These are phyloP conservation scores for Suhomyces guaymorum DNA, from an alignment of 1,139 yeast genomes.

Conservation along the genomic window DNA sequence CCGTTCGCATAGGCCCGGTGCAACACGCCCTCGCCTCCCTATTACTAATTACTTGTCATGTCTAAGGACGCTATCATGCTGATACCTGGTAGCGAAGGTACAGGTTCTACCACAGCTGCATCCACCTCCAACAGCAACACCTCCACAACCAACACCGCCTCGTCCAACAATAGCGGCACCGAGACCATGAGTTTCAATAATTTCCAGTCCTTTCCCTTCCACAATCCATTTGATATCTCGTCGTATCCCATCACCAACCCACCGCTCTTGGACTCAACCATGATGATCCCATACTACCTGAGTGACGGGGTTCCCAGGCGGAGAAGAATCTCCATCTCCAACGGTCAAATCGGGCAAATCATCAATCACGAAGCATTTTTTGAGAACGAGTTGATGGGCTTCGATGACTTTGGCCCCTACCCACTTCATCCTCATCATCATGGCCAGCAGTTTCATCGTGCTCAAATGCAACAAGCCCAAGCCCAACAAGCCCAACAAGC, in stretches of 20 bases:
- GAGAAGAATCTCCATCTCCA: slow-evolving; percentile 68
- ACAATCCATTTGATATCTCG: slow-evolving; percentile 44
- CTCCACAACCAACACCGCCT: slow-evolving; percentile 1
- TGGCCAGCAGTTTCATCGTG: neutral
- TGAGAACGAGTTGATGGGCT: slow-evolving; percentile 23
- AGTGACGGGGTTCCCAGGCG: slow-evolving; percentile 51
- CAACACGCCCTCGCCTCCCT: no score
- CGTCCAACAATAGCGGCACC: slow-evolving; percentile 2
- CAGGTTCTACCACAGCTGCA: neutral
- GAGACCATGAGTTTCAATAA: slow-evolving; percentile 7
- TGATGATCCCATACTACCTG: slow-evolving; percentile 41
- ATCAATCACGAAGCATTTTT: slow-evolving; percentile 48
- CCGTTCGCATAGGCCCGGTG: no score
- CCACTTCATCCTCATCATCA: neutral
- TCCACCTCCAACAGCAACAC: slow-evolving; percentile 2
- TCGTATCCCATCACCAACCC: slow-evolving; percentile 66
- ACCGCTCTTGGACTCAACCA: slow-evolving; percentile 59
- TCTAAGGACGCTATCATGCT: neutral
- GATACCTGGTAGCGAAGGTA: neutral
- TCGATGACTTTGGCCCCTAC: slow-evolving; percentile 18
- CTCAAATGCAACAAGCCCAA: neutral
- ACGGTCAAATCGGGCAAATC: slow-evolving; percentile 77
- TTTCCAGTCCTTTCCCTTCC: slow-evolving; percentile 20
- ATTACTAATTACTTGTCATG: neutral
- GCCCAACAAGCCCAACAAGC: neutral